Percentiles rank a stretch among this genome's conserved stretches.
These are phyloP conservation scores for Kodamaea leandrae DNA, from an alignment of 805 yeast species.

Conservation along the genomic window DNA sequence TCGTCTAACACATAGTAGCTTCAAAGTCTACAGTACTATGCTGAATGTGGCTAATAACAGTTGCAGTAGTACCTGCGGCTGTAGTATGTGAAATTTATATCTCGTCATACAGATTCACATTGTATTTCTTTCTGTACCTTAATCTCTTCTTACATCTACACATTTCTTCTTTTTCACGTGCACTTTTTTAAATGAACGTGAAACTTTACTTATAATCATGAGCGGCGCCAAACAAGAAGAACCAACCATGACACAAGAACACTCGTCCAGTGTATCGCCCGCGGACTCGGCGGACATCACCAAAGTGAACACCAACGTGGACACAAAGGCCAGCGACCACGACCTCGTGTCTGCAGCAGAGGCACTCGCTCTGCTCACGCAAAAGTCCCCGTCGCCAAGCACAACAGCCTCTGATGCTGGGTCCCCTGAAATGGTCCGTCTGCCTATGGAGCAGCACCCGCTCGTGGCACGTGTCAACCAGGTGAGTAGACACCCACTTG, in stretches of 20 bases:
- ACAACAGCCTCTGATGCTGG: slow-evolving; percentile 15
- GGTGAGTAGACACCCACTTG: slow-evolving; percentile 41
- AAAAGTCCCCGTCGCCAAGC: slow-evolving; percentile 13
- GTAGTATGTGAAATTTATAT: too few relatives aligned
- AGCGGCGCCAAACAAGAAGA: neutral
- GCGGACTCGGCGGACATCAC: neutral
- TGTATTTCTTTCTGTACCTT: too few relatives aligned
- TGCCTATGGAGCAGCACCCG: slow-evolving; percentile 29
- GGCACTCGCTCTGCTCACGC: slow-evolving; percentile 38
- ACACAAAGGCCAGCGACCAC: slow-evolving; percentile 2
- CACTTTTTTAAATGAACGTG: neutral
- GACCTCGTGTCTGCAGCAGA: slow-evolving; percentile 41
- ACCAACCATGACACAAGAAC: neutral
- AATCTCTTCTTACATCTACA: too few relatives aligned
- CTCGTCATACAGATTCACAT: too few relatives aligned
- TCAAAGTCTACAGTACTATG: too few relatives aligned
- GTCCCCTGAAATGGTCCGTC: slow-evolving; percentile 1
- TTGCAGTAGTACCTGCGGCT: too few relatives aligned
- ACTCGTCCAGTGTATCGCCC: neutral
- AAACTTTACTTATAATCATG: too few relatives aligned
- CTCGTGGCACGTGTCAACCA: slow-evolving; percentile 37
- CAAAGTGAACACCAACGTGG: neutral
- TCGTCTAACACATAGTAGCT: too few relatives aligned
- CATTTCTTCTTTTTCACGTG: neutral
- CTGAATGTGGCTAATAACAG: too few relatives aligned